These are phyloP conservation scores for Tolypocladium nubicola DNA, from an alignment of 2,329 filamentous ascomycete genomes.

Conservation along the genomic window DNA sequence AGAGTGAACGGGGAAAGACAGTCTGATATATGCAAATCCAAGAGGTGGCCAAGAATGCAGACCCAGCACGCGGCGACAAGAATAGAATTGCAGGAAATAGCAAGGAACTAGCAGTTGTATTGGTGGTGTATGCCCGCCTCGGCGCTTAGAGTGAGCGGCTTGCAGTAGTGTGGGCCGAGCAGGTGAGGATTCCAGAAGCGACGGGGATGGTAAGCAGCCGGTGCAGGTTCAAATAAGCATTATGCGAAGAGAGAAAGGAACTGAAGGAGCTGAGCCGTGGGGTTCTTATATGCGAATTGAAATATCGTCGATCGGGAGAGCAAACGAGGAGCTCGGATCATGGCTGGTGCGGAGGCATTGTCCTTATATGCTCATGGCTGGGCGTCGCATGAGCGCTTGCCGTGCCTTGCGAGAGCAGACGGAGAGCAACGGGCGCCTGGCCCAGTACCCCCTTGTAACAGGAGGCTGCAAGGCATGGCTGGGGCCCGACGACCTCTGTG, in stretches of 20 bases:
- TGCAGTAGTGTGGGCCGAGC: conserved; percentile 7
- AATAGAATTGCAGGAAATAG: conserved; percentile 6
- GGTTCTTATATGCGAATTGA: not conserved
- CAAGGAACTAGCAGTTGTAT: conserved; percentile 1
- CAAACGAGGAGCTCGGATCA: not conserved
- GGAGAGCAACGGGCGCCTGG: not conserved
- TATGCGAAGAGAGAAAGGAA: not conserved
- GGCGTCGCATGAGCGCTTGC: not conserved
- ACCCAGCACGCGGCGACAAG: conserved; percentile 2
- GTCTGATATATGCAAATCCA: conserved; percentile 5
- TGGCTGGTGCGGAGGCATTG: not conserved
- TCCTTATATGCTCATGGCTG: not conserved
- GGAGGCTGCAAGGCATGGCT: not conserved
- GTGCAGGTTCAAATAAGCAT: not conserved
- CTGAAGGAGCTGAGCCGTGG: not conserved
- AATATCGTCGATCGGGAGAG: not conserved
- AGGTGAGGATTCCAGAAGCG: not conserved
- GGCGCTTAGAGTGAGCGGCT: conserved; percentile 12
- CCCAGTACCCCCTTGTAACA: not conserved
- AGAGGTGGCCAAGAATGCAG: not conserved
- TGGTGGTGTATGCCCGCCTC: conserved; percentile 10
- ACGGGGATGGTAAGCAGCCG: not conserved
- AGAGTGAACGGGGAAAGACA: conserved; percentile 1
- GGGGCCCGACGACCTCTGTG: not conserved
- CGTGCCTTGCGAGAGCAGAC: not conserved